Base-by-base conservation (phyloP, 768 basidiomycete species). In the Calocybe gangraenosa region DNA sequence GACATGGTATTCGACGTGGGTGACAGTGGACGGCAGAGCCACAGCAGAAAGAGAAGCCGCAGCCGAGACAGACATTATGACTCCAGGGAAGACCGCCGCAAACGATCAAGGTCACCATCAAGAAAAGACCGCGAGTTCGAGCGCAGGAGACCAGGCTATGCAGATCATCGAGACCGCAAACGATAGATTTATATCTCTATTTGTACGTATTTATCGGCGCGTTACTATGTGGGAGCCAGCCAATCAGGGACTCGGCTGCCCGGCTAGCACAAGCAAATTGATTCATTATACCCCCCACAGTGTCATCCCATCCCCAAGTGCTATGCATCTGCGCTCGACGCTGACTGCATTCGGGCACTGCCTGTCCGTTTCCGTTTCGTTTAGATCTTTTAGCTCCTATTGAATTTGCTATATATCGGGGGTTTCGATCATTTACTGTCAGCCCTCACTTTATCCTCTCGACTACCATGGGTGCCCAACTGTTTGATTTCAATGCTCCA, bases 1-100 rank as follows among this genome's bases (percentile, higher is more conserved):
- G 81, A 79, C 17, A 82, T 93, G 85, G 87, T 93, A 18, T 93
- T 94, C 61, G 91, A 94, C 49, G 72, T 84, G n/a, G 69, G 73
- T 23, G 63, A 61, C 11, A 55, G 59, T 17, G 63, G 59, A 28
- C 25, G 11, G 18, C 63, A 66, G 25, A 47, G 42, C 36, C 65
- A 62, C 18, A 72, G 71, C 37, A 69, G 73, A 36, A 76, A 75
- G 52, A 72, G 75, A 20, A 80, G 77, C 49, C 65, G 75, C 40
- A 82, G 81, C 49, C 68, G 69, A 19, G 73, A 78, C 22, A 58
- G 66, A 40, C 59, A 67, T 18, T 60, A 67, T 36, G 54, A 56
- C 9, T 39, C 55, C 3, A 50, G 60, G 49, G 54, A 69, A 33
- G 46, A 57, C 46, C 56, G 68, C 52, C 60, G 54, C 10, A 63